Evolutionary conservation across 2,329 filamentous ascomycete species (phyloP).

Genomic region (Ambrosiella xylebori): DNA sequence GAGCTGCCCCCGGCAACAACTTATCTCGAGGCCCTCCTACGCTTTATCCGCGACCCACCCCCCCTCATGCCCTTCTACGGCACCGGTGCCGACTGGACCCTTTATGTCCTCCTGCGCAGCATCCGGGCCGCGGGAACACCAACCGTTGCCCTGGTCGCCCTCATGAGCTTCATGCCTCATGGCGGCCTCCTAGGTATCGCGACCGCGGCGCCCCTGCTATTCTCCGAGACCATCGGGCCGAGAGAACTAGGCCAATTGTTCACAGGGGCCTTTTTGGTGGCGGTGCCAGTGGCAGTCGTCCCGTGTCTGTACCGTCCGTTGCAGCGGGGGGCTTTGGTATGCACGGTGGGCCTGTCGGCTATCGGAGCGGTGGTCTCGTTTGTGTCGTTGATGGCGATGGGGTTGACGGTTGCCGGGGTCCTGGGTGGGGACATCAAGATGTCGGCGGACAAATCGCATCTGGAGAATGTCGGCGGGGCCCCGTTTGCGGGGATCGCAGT

Average conservation of each 20-base stretch:
- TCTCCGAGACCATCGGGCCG: constrained; percentile 19
- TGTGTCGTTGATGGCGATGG: constrained; percentile 23
- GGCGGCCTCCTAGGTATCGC: constrained; percentile 31
- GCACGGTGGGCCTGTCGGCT: constrained; percentile 22
- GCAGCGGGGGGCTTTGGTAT: constrained; percentile 21
- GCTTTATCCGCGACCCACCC: constrained; percentile 7
- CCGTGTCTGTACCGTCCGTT: constrained; percentile 20
- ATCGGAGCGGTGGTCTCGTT: constrained; percentile 28
- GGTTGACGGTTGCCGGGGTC: background rate
- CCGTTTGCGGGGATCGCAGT: constrained; percentile 27
- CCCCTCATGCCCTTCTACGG: constrained; percentile 21
- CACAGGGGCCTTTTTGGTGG: constrained; percentile 26
- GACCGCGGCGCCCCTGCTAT: constrained; percentile 29
- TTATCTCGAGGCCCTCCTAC: constrained; percentile 9
- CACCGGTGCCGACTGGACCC: constrained; percentile 15
- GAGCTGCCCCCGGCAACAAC: constrained; percentile 13
- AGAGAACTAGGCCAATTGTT: constrained; percentile 29
- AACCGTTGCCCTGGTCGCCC: constrained; percentile 29
- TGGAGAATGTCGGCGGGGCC: constrained; percentile 17
- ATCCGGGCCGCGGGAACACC: constrained; percentile 32
- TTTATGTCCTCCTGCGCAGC: constrained; percentile 24
- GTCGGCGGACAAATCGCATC: constrained; percentile 17
- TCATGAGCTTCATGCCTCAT: constrained; percentile 28
- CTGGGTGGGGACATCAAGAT: constrained; percentile 16
- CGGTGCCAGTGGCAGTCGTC: constrained; percentile 19